phyloP scores from a whole-genome alignment of 1,284 basidiomycete genomes.

The Cystobasidium pallidum region DNA sequence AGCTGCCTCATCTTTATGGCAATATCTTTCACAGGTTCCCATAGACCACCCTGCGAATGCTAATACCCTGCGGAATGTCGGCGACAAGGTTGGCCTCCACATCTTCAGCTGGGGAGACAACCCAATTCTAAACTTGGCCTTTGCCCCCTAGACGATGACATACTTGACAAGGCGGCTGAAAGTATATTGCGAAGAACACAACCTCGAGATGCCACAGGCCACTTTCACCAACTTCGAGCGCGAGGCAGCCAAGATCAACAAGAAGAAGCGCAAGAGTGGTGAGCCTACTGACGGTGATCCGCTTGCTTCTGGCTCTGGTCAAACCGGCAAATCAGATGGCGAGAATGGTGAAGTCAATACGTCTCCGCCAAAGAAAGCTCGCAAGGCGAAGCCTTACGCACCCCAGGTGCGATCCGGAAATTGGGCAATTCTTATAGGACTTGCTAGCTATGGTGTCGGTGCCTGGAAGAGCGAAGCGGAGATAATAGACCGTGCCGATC shows the following conservation, averaged over 20 bases:
- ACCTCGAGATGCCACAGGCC: constrained; percentile 9
- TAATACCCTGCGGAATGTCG: constrained; percentile 16
- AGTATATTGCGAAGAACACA: constrained; percentile 21
- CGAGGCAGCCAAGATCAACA: constrained; percentile 30
- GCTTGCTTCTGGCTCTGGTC: constrained; percentile 6
- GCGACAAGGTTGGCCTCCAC: constrained; percentile 24
- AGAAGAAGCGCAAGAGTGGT: constrained; percentile 37
- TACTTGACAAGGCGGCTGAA: constrained; percentile 36
- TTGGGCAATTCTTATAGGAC: constrained; percentile 36
- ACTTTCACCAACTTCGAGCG: constrained; percentile 9
- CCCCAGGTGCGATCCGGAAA: constrained; percentile 28
- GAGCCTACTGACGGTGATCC: constrained; percentile 9
- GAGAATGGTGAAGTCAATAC: constrained; percentile 26
- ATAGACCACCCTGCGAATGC: constrained; percentile 36
- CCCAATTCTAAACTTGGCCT: background rate
- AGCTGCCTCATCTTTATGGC: too few species aligned
- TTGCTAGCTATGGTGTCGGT: constrained; percentile 18
- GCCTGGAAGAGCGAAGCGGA: constrained; percentile 37
- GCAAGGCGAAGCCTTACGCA: constrained; percentile 25
- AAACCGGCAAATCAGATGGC: background rate
- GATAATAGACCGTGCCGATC: constrained; percentile 25
- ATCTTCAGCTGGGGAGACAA: background rate
- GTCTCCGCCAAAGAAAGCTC: constrained; percentile 27
- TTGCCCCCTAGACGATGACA: background rate
- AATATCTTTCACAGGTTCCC: constrained; percentile 10